Base-by-base conservation (phyloP, 345 rosid genomes). In the Pugionium cornutum region DNA sequence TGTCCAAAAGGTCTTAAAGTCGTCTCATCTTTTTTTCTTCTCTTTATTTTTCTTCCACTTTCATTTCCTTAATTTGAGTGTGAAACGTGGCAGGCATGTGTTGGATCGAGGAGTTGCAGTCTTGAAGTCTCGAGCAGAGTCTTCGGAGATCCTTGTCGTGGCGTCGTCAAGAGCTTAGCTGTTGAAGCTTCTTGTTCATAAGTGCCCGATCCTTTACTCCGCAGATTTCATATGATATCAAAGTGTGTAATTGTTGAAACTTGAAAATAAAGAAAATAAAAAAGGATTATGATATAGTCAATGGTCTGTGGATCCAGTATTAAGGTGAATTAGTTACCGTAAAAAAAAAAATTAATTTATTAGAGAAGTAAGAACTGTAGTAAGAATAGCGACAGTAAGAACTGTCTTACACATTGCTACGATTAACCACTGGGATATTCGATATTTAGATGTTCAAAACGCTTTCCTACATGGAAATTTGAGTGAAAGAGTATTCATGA, bases 101-200 rank as follows among this genome's bases (percentile, higher is more conserved):
- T 83, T 40, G 98, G 98, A 53, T 78, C 78, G n/a, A 82, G 78
- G 77, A 84, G 87, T 55, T 92, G 98, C 62, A 86, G 68, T 33
- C 56, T 92, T n/a, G 79, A 64, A 66, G 96, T 86, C 8, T 86
- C 96, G 1, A 70, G 44, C 31, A 54, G 58, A 48, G 76, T 80
- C n/a, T 88, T 89, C 2, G 97, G 98, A 4, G 85, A 92, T n/a
- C 94, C 94, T 31, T 92, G 97, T 68, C 72, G 58, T 43, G 91
- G 91, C 47, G 79, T 79, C n/a, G 44, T 39, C 4, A 92, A 86
- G 81, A 89, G 94, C 79, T 76, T 92, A 81, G 97, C 98, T 31
- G 89, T 87, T 7, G 97, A 89, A 81, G 98, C 86, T 66, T 83
- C 86, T 18, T 92, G 97, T 79, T 57, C 83, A 45, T 86, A 58